phyloP scores from a whole-genome alignment of 805 yeast species.

The Ascoidea asiatica region DNA sequence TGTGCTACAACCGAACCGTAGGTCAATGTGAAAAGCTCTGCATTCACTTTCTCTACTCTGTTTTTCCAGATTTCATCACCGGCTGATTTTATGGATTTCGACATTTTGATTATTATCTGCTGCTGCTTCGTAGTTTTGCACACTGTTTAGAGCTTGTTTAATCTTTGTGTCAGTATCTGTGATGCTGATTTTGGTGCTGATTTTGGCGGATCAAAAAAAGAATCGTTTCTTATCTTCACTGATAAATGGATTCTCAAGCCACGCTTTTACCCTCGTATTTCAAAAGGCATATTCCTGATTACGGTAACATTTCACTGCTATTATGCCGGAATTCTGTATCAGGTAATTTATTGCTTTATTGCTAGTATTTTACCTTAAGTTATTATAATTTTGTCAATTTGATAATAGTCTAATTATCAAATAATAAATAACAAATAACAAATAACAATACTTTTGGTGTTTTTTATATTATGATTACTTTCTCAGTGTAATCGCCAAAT shows the following conservation, averaged over 20 bases:
- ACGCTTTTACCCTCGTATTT: no score
- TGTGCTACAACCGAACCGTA: conserved; percentile 92
- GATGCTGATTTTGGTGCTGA: no score
- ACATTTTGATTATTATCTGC: conserved; percentile 14
- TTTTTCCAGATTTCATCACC: conserved; percentile 93
- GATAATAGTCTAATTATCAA: not conserved
- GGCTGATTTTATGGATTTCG: conserved; percentile 29
- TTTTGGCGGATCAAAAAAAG: no score
- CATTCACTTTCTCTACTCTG: conserved; percentile 76
- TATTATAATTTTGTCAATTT: no score
- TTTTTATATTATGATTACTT: not conserved
- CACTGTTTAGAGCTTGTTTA: conserved; percentile 14
- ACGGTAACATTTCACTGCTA: no score
- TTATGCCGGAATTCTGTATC: no score
- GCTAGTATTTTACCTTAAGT: not conserved
- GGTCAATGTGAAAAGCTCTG: conserved; percentile 87
- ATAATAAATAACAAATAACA: not conserved
- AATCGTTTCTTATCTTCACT: no score
- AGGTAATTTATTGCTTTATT: not conserved
- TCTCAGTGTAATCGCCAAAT: not conserved
- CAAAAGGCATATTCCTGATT: no score
- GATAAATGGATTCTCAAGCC: no score
- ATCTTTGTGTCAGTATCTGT: no score
- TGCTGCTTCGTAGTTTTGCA: conserved; percentile 15
- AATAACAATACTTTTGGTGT: not conserved